Base-by-base conservation (phyloP, 805 yeast genomes). In the Ogataea saltuana region DNA sequence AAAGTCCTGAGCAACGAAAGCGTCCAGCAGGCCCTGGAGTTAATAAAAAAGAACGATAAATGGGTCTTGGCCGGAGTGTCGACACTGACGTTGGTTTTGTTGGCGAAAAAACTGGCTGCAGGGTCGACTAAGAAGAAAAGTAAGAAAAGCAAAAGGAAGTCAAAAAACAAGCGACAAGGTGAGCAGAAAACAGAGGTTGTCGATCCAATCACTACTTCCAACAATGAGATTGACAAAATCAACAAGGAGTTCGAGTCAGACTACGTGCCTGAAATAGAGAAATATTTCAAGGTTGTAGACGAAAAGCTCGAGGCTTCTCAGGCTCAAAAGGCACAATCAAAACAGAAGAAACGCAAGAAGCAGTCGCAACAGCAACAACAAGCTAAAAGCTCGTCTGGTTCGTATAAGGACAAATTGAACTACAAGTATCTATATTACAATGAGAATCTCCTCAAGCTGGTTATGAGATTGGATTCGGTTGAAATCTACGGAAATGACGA, bases 381-480 rank as follows among this genome's bases (percentile, higher is more conserved):
- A 15, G n/a, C 11, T 8, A 39, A 27, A 9, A 39, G 23, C 8
- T 30, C 20, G 9, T 15, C 39, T 4, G 45, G 33, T 2, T 38
- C 60, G 1, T 61, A 62, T 44, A 56, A 54, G 25, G 61, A 63
- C 13, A 53, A 49, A n/a, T 40, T 59, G 22, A 42, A 48, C 45
- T 83, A 78, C 59, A 74, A 76, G 55, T 73, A 70, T 52, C 73
- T 75, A 40, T 85, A 71, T 58, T 80, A 70, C 59, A 83, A 81
- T 54, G 95, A 85, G 60, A 75, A 75, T 72, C 64, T 85, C 32
- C 67, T 85, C 60, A 83, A 84, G 58, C 71, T 82, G 49, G 62
- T 85, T 51, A 72, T 85, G 71, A 77, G 73, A 48, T 67, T 86
- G 42, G 95, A 86, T 54, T 81, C 76, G 3, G 69, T 86, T 26